Conservation (phyloP, 495 filamentous ascomycete genomes). For the Talaromyces nanjingensis region DNA sequence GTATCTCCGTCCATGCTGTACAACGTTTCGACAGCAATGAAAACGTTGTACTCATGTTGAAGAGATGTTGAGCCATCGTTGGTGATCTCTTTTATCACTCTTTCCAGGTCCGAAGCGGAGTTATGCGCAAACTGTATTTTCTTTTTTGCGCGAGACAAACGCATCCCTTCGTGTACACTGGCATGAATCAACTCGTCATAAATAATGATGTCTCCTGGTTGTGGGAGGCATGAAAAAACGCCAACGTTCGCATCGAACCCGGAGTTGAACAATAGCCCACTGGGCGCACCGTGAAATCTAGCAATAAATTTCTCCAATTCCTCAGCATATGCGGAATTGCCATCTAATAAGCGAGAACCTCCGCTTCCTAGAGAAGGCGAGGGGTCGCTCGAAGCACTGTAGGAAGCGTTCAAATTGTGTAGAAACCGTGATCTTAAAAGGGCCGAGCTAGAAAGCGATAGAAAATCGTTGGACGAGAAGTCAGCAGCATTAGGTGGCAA, state of each 20-base stretch:
- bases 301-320: conserved; percentile 58
- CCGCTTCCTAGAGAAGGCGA: not conserved
- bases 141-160: conserved; percentile 47
- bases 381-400: not conserved
- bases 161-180: conserved; percentile 72
- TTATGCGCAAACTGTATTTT: conserved; percentile 57
- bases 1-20: conserved; percentile 85
- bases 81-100: conserved; percentile 23
- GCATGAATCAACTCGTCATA: conserved; percentile 75
- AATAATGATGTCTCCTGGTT: conserved; percentile 60
- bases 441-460: conserved; percentile 33
- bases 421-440: conserved; percentile 25
- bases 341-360: conserved; percentile 46
- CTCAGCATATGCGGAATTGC: conserved; percentile 61
- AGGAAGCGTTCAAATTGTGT: conserved; percentile 19
- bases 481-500: conserved; percentile 27
- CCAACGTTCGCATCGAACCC: conserved; percentile 74
- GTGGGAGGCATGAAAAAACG: conserved; percentile 59
- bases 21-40: conserved; percentile 67
- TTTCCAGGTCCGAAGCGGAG: conserved; percentile 34
- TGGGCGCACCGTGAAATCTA: conserved; percentile 54
- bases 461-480: conserved; percentile 43
- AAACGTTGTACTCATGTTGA: conserved; percentile 34
- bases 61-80: conserved; percentile 10
- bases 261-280: conserved; percentile 68